These are phyloP conservation scores for Fusarium falciforme DNA, from an alignment of 2,329 filamentous ascomycete genomes.

Conservation along the genomic window DNA sequence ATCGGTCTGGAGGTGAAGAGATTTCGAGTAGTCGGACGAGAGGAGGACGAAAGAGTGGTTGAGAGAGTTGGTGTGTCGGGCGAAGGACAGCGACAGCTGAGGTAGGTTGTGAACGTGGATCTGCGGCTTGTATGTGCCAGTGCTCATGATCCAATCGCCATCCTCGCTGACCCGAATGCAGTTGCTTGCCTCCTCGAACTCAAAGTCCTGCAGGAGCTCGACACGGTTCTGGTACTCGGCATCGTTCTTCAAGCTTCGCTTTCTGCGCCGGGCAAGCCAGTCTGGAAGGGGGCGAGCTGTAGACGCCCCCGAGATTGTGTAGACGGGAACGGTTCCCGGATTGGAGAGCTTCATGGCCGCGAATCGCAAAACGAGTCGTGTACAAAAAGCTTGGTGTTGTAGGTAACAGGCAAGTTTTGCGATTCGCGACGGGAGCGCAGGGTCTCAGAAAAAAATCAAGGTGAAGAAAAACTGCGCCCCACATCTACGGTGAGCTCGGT, in stretches of 20 bases:
- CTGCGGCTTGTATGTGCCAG: slow-evolving; percentile 75
- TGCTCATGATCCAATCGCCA: slow-evolving; percentile 97
- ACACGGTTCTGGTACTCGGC: slow-evolving; percentile 93
- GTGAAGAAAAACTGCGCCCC: slow-evolving; percentile 43
- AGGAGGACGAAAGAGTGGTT: slow-evolving; percentile 93
- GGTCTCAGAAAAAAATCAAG: slow-evolving; percentile 45
- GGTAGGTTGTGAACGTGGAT: slow-evolving; percentile 97
- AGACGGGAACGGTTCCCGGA: slow-evolving; percentile 86
- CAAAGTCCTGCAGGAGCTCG: slow-evolving; percentile 96
- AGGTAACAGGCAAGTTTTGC: slow-evolving; percentile 32
- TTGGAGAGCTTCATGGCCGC: slow-evolving; percentile 81
- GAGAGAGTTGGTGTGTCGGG: slow-evolving; percentile 89
- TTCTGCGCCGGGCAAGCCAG: slow-evolving; percentile 91
- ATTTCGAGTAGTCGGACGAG: slow-evolving; percentile 93
- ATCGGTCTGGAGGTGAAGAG: slow-evolving; percentile 91
- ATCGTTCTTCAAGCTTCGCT: slow-evolving; percentile 92
- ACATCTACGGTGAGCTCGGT: slow-evolving; percentile 37
- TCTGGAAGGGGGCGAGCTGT: slow-evolving; percentile 90
- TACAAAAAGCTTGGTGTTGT: slow-evolving; percentile 27
- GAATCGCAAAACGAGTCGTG: slow-evolving; percentile 15
- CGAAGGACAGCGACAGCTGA: slow-evolving; percentile 92
- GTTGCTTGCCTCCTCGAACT: slow-evolving; percentile 94
- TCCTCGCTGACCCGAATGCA: slow-evolving; percentile 93
- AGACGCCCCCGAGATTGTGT: slow-evolving; percentile 92
- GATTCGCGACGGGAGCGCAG: slow-evolving; percentile 1